Evolutionary conservation across 2,329 filamentous ascomycete species (phyloP), one percentile per base, ranked within the genome.

Genomic region (Hypoxylon sp.): DNA sequence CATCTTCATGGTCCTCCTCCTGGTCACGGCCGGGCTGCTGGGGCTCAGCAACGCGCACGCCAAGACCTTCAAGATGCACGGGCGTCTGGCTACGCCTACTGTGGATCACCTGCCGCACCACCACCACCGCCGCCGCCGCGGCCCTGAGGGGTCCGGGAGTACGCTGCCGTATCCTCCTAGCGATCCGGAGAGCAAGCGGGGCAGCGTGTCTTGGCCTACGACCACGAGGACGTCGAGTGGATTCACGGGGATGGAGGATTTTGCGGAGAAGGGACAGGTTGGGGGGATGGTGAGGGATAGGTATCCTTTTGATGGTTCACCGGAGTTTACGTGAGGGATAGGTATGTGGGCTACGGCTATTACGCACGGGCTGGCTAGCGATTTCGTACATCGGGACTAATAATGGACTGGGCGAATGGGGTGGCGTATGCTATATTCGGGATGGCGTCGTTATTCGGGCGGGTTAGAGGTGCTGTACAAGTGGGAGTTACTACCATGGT

Each of bases 41-140:
- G 85, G 84, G 2, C 70, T 88, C 26, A 86, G 86, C 67, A 90
- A 90, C 67, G 80, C 82, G 1, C 79, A 83, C 56, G 82, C 83
- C 0, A 82, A 80, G 33, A 79, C 80, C 0, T 76, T 90, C 39
- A 78, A 79, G 31, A 86, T 89, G 78, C 82, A 88, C 68, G 87
- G 86, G 0, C 80, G 86, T 13, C 76, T 84, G 3, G 78, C 80
- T 6, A 75, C 75, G 22, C 83, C 81, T 4, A 79, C 77, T 3
- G 73, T 71, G 3, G 76, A 76, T 14, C 58, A 74, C 26, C 61
- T 77, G 19, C 70, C 75, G 14, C 58, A 54, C 17, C 29, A 26
- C 26, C 24, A 26, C 24, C 24, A 26, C 24, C 24, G 5, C 24
- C 26, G 5, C 26, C 26, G 5, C 26, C 17, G 57, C 24, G 58